Percentiles rank a stretch among this genome's conserved stretches.
Evolutionary conservation across 805 yeast species (phyloP).

Genomic region (Barnettozyma pratensis): DNA sequence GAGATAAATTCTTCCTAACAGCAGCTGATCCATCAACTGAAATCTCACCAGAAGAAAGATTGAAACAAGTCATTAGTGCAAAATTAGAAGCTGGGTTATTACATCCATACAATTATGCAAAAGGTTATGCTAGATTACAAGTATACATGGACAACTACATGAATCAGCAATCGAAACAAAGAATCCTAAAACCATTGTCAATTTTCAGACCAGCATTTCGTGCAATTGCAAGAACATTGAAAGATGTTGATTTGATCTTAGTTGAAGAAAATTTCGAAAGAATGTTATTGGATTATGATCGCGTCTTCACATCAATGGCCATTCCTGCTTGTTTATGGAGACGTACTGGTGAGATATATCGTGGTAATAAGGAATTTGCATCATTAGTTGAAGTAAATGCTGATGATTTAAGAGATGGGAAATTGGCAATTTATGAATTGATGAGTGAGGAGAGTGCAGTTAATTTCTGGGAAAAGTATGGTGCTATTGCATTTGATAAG

Average conservation of each 20-base stretch:
- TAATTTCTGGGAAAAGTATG: slow-evolving; percentile 96
- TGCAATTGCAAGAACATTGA: slow-evolving; percentile 84
- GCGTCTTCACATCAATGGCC: slow-evolving; percentile 96
- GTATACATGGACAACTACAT: slow-evolving; percentile 89
- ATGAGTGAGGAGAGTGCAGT: slow-evolving; percentile 97
- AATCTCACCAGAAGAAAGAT: slow-evolving; percentile 86
- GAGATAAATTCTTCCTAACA: slow-evolving; percentile 88
- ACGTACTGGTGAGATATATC: slow-evolving; percentile 90
- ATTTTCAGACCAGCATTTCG: slow-evolving; percentile 89
- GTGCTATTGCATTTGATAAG: slow-evolving; percentile 92
- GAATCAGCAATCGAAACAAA: slow-evolving; percentile 76
- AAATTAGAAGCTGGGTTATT: slow-evolving; percentile 89
- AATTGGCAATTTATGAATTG: slow-evolving; percentile 83
- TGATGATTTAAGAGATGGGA: slow-evolving; percentile 90
- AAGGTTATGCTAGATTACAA: slow-evolving; percentile 87
- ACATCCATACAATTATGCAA: slow-evolving; percentile 90
- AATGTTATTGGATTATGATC: slow-evolving; percentile 86
- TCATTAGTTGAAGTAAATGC: slow-evolving; percentile 83
- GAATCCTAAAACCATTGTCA: slow-evolving; percentile 80
- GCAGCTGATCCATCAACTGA: slow-evolving; percentile 98
- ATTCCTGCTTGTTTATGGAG: slow-evolving; percentile 97
- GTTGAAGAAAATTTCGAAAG: slow-evolving; percentile 95
- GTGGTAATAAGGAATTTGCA: slow-evolving; percentile 96
- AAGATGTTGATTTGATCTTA: slow-evolving; percentile 83
- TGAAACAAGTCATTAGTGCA: slow-evolving; percentile 91